These are phyloP conservation scores for Acer negundo DNA, from an alignment of 345 rosid species.

Conservation along the genomic window DNA sequence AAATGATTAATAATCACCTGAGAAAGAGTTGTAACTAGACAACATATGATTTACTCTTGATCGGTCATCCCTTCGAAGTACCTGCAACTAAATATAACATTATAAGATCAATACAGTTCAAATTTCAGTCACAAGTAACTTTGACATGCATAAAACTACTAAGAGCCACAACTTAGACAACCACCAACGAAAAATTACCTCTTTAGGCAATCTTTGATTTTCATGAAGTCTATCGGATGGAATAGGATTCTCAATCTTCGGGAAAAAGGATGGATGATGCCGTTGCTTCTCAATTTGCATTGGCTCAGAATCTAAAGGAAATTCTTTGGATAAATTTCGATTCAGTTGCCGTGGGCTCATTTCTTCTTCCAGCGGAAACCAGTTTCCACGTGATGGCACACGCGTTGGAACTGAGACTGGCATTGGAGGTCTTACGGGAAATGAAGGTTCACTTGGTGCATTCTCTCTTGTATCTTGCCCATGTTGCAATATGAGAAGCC, in stretches of 20 bases:
- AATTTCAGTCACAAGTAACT: slow-evolving; percentile 1
- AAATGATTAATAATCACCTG: slow-evolving; percentile 48
- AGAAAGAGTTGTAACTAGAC: slow-evolving; percentile 59
- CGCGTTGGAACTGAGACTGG: slow-evolving; percentile 62
- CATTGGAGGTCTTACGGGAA: slow-evolving; percentile 63
- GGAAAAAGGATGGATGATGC: slow-evolving; percentile 54
- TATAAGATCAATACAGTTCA: slow-evolving; percentile 1
- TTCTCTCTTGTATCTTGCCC: slow-evolving; percentile 91
- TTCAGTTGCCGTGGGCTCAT: slow-evolving; percentile 71
- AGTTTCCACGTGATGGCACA: slow-evolving; percentile 63
- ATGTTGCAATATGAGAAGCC: slow-evolving; percentile 96
- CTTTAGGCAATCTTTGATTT: slow-evolving; percentile 77
- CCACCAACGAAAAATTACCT: slow-evolving; percentile 45
- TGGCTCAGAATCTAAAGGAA: slow-evolving; percentile 63
- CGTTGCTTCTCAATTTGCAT: slow-evolving; percentile 67
- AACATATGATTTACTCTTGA: slow-evolving; percentile 45
- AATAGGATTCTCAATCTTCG: slow-evolving; percentile 65
- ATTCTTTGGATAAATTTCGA: slow-evolving; percentile 64
- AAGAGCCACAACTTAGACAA: neutral
- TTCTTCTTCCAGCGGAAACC: slow-evolving; percentile 87
- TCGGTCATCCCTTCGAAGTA: slow-evolving; percentile 59
- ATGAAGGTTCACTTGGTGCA: slow-evolving; percentile 60
- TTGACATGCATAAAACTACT: slow-evolving; percentile 2
- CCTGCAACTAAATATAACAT: slow-evolving; percentile 48
- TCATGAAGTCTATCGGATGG: slow-evolving; percentile 79